These are phyloP conservation scores for Aspergillus phoenicis DNA, from an alignment of 2,329 filamentous ascomycete species.

Conservation along the genomic window DNA sequence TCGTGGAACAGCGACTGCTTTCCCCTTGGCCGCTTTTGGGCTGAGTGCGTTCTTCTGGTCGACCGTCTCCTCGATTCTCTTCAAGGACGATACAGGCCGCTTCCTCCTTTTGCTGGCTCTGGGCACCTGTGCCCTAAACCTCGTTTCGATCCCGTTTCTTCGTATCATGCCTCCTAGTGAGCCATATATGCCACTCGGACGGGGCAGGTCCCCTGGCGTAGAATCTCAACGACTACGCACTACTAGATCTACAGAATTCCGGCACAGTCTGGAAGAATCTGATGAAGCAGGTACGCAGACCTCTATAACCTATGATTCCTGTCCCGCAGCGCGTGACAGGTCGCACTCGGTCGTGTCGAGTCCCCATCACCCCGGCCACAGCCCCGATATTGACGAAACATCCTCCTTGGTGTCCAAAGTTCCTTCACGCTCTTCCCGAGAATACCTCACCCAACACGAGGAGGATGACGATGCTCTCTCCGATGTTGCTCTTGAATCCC, in stretches of 20 bases:
- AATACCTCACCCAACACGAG: slow-evolving; percentile 41
- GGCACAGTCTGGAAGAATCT: slow-evolving; percentile 25
- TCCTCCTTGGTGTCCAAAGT: slow-evolving; percentile 76
- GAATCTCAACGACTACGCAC: slow-evolving; percentile 38
- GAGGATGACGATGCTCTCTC: slow-evolving; percentile 50
- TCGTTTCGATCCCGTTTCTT: slow-evolving; percentile 82
- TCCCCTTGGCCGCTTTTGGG: slow-evolving; percentile 89
- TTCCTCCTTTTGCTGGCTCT: slow-evolving; percentile 79
- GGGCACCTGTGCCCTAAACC: slow-evolving; percentile 75
- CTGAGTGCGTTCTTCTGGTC: slow-evolving; percentile 97
- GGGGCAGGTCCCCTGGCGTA: slow-evolving; percentile 28
- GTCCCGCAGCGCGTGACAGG: slow-evolving; percentile 30
- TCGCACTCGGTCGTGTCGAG: slow-evolving; percentile 35
- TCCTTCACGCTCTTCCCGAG: slow-evolving; percentile 55
- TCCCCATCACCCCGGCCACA: slow-evolving; percentile 26
- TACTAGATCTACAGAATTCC: slow-evolving; percentile 35
- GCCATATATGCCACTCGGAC: slow-evolving; percentile 46
- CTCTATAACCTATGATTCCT: slow-evolving; percentile 34
- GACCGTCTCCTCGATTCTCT: slow-evolving; percentile 71
- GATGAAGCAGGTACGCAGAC: slow-evolving; percentile 44
- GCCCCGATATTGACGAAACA: slow-evolving; percentile 66
- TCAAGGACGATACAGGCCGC: slow-evolving; percentile 78
- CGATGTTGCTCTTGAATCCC: slow-evolving; percentile 70
- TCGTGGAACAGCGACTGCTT: slow-evolving; percentile 89
- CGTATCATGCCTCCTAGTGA: slow-evolving; percentile 66